These are phyloP conservation scores for Dactylellina parvicollis DNA, from an alignment of 2,329 filamentous ascomycete species.

Conservation along the genomic window DNA sequence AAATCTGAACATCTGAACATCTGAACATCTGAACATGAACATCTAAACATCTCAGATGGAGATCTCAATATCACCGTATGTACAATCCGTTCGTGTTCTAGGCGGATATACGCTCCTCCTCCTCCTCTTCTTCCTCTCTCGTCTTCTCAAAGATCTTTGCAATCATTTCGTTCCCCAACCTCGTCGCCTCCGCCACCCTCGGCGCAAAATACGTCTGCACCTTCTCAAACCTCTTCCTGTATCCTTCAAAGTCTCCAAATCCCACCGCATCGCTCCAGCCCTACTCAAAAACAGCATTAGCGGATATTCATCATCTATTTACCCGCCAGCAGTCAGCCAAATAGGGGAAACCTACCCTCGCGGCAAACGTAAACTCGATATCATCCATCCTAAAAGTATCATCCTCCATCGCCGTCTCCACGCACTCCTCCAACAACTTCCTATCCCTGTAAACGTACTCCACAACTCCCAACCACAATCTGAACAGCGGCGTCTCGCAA, in stretches of 20 bases:
- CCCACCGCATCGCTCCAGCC: constrained; percentile 95
- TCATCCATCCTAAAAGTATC: constrained; percentile 94
- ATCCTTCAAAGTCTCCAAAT: constrained; percentile 90
- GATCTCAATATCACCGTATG: not conserved
- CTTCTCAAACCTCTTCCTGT: constrained; percentile 87
- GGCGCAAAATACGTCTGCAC: constrained; percentile 93
- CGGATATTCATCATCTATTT: not conserved
- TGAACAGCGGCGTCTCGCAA: constrained; percentile 95
- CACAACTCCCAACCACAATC: constrained; percentile 94
- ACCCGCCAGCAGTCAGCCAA: not conserved
- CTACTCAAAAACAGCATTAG: constrained; percentile 59
- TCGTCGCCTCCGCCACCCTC: constrained; percentile 84
- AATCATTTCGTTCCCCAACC: constrained; percentile 96
- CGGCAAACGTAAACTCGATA: constrained; percentile 96
- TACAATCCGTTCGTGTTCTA: not conserved
- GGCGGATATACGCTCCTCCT: constrained; percentile 2
- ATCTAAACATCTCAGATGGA: not conserved
- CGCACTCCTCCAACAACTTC: constrained; percentile 80
- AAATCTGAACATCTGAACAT: not conserved
- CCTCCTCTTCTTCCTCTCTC: constrained; percentile 59
- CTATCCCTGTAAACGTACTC: constrained; percentile 92
- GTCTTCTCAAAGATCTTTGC: constrained; percentile 90
- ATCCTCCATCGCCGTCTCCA: constrained; percentile 87
- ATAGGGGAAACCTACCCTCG: constrained; percentile 66
- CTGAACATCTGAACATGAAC: not conserved